A percentile compares a stretch with the other conserved stretches of the same genome.
Evolutionary conservation across 2,329 filamentous ascomycete genomes (phyloP).

Genomic region (Penicillium fuscoglaucum): DNA sequence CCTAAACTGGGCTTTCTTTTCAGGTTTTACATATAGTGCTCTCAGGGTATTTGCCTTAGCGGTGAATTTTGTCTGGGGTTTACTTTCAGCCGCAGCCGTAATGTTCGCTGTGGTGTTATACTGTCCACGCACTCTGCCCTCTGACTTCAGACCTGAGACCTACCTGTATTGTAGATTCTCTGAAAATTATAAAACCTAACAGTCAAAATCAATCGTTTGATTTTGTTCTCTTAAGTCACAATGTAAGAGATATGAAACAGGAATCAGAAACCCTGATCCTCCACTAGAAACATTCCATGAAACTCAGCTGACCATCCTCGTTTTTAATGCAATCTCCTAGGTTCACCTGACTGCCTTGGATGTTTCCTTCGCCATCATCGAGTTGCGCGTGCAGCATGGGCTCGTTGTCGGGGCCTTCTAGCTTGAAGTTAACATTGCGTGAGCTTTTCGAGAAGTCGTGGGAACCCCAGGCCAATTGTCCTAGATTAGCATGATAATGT

Average conservation of each 20-base stretch:
- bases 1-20: conserved; percentile 1
- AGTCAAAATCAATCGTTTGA: neutral
- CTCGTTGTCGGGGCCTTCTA: conserved; percentile 19
- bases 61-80: neutral
- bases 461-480: conserved; percentile 22
- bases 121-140: neutral
- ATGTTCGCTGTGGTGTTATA: neutral
- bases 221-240: neutral
- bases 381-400: conserved; percentile 21
- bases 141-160: neutral
- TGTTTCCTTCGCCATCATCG: conserved; percentile 13
- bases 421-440: conserved; percentile 13
- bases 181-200: neutral
- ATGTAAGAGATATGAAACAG: neutral
- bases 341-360: conserved; percentile 15
- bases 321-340: conserved; percentile 26
- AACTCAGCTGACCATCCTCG: conserved; percentile 20
- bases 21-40: neutral
- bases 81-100: conserved; percentile 18
- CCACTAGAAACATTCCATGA: conserved; percentile 25
- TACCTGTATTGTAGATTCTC: neutral
- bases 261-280: no score
- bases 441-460: conserved; percentile 15
- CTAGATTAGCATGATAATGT: conserved; percentile 2
- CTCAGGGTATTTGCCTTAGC: neutral